Evolutionary conservation across 1,139 yeast species (phyloP), one percentile per base, ranked within the genome.

Genomic region (Nakaseomyces delphensis): DNA sequence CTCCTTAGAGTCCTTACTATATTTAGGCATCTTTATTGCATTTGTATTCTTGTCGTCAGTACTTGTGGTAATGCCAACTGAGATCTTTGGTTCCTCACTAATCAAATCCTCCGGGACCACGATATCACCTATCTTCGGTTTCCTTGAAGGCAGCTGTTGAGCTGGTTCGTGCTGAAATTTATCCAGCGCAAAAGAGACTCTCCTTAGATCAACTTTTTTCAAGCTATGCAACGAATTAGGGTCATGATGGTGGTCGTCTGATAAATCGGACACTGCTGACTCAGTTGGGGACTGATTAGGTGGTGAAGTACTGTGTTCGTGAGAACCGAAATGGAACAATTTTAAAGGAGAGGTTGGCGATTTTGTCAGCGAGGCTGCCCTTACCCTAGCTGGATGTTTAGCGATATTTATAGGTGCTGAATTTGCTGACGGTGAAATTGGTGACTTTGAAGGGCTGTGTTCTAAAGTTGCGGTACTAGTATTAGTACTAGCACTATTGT

Each of bases 141-240:
- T 73, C 52, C 95, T 68, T 1, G 95, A 83, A 0, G 97, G 97
- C 47, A 89, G 83, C 60, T 87, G 96, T 57, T 89, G 97, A 31
- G 95, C 96, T 1, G 97, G 97, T 60, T 89, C 96, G 48, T 69
- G 71, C 0, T 70, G 65, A 41, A 86, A 70, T 46, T 78, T 73
- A 48, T 83, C 81, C 11, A 83, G 68, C 1, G 93, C 83, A 62
- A 89, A 89, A 2, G 77, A 71, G 3, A 89, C 96, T 45, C 93
- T 63, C 51, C 73, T 73, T 48, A 83, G 67, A 65, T 33, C 37
- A 4, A 69, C 53, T 8, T 54, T 53, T 3, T 58, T 48, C 16
- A 65, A 48, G 33, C 70, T 74, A 37, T 21, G 27, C 25, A 33
- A 20, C 3, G 37, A 33, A 7, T 15, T 16, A 5, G 10, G 16